Evolutionary conservation across 176 grass and related monocot genomes (phyloP), one percentile per base, ranked within the genome.

Genomic region (Lolium perenne): DNA sequence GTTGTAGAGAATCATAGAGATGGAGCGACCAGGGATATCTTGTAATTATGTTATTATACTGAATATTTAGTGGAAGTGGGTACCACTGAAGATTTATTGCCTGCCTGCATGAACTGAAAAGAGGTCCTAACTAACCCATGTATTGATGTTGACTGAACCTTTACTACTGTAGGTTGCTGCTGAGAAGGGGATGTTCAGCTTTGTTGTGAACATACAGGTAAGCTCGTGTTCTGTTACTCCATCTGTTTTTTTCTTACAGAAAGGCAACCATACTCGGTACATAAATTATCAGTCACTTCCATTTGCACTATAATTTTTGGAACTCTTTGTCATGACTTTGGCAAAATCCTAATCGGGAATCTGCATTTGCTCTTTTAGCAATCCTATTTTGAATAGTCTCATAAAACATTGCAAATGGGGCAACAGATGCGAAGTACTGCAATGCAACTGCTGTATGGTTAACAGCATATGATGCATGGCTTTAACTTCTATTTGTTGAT

Each of bases 121-220:
- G 56, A 22, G 23, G 7, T 29, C n/a, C 40, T 91, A 67, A 14
- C 25, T 68, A 66, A 38, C n/a, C 1, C 11, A 78, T 32, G 54
- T 86, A 80, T 67, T 80, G 29, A 64, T 75, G 89, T 23, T 64
- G 48, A 78, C 65, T 55, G 9, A 72, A 80, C 43, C 50, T 71
- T 76, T 65, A 56, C 57, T 46, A 38, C 46, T 90, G 49, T 58
- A 99, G 97, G 89, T 99, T 88, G 97, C 97, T 57, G 87, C 94
- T 43, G 88, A 92, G 86, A 99, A 99, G 91, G 97, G 94, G 38
- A 85, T 99, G 82, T 99, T 99, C 66, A 89, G 84, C 57, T 89
- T 99, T 81, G 76, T 96, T 17, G 73, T 99, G 80, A 99, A 99
- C 83, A 85, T 99, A 60, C 94, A 99, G 85, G 97, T 96, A 94